Evolutionary conservation across 768 basidiomycete species (phyloP), one percentile per base, ranked within the genome.

Genomic region (Filobasidium wieringae): DNA sequence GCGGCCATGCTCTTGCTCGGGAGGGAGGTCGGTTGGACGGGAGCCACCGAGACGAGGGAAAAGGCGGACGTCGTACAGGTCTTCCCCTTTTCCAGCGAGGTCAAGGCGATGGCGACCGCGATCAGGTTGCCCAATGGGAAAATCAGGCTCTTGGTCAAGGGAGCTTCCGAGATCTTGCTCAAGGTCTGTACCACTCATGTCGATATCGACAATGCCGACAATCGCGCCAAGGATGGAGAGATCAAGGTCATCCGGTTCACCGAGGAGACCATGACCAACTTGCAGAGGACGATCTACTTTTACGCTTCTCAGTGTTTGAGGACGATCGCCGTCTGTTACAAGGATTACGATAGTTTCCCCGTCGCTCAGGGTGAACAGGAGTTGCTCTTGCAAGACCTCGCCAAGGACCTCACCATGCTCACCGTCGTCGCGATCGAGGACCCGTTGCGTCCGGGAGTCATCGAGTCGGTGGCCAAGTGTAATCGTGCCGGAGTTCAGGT

Each of bases 271-370:
- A 77, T 78, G 59, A 84, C 86, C 67, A 96, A 96, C 69, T 88
- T 96, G 70, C 61, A 67, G 22, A 81, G 88, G 45, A 96, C 93
- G 14, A 96, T 92, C 74, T 92, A 93, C 64, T 93, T 95, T 75
- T 97, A 99, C 72, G 92, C 92, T 66, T 92, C 92, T 73, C 93
- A 97, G 76, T 86, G 84, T 12, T 82, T 96, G 9, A 83, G 93
- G 51, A 96, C 95, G 1, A 88, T 99, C 64, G 90, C 92, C 1
- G 75, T 96, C 43, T 95, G 92, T 72, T 96, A 96, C 69, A 80
- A 84, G 49, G 92, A 99, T 68, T 96, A 93, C 92, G 93, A 93
- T 11, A 79, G 78, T 12, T 66, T 74, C 36, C 57, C 65, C 1
- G 61, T 67, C 14, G 68, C 78, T 27, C 78, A 76, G 1, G 74